Evolutionary conservation across 176 grass and related monocot species (phyloP).

Genomic region (Zizania latifolia): DNA sequence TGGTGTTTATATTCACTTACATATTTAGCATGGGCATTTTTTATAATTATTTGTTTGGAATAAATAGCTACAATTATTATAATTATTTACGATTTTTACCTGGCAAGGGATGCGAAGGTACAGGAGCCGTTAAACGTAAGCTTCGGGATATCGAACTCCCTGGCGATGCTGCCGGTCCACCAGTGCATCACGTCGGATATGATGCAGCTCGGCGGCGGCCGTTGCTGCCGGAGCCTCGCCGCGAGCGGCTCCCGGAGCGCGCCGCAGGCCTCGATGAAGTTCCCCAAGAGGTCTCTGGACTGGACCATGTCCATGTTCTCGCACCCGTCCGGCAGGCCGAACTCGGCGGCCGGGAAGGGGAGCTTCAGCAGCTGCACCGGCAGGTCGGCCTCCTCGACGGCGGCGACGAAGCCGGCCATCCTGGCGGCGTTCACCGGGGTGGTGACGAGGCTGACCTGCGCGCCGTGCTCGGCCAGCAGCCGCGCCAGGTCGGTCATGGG

Average conservation of each 20-base stretch:
- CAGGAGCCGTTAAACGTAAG: constrained; percentile 47
- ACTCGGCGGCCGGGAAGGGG: constrained; percentile 40
- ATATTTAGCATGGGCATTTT: too few species aligned
- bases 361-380: constrained; percentile 40
- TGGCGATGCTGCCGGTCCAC: constrained; percentile 51
- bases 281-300: neutral
- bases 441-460: constrained; percentile 55
- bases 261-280: constrained; percentile 39
- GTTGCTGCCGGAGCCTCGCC: constrained; percentile 27
- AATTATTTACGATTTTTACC: neutral
- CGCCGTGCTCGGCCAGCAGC: constrained; percentile 48
- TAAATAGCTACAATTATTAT: too few species aligned
- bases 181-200: constrained; percentile 41
- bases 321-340: constrained; percentile 48
- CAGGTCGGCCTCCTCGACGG: neutral
- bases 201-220: constrained; percentile 47
- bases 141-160: constrained; percentile 48
- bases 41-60: too few species aligned
- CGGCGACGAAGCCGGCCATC: constrained; percentile 13
- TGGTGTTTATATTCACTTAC: too few species aligned
- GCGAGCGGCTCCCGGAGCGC: constrained; percentile 43
- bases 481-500: constrained; percentile 63
- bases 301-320: constrained; percentile 52
- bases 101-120: constrained; percentile 39
- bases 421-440: constrained; percentile 52